phyloP scores from a whole-genome alignment of 2,329 filamentous ascomycete species.

The Cordyceps cicadae region DNA sequence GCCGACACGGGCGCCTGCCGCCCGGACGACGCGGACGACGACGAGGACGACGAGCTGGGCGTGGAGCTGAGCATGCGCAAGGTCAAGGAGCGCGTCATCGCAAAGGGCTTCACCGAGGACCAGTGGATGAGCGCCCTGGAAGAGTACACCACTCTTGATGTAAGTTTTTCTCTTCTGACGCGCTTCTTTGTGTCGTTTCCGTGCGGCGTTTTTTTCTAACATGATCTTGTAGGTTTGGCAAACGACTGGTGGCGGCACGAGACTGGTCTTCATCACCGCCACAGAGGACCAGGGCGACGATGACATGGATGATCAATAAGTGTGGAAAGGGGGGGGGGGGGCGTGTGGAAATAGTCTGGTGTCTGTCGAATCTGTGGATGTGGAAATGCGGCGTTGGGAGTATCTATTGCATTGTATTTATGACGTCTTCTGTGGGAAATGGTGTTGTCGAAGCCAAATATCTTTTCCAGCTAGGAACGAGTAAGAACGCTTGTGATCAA shows the following conservation, averaged over 20 bases:
- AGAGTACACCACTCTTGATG: slow-evolving; percentile 81
- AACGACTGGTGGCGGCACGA: slow-evolving; percentile 61
- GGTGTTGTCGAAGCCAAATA: neutral
- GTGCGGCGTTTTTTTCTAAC: neutral
- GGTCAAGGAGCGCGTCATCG: slow-evolving; percentile 84
- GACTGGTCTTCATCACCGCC: slow-evolving; percentile 62
- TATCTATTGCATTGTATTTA: neutral
- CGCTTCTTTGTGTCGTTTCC: neutral
- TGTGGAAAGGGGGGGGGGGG: neutral
- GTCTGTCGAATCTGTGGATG: neutral
- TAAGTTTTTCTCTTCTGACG: slow-evolving; percentile 46
- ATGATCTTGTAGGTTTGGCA: slow-evolving; percentile 59
- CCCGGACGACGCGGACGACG: slow-evolving; percentile 46
- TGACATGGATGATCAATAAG: slow-evolving; percentile 33
- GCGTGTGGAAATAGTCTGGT: neutral
- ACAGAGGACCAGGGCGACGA: slow-evolving; percentile 41
- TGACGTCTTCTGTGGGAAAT: neutral
- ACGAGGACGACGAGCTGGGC: slow-evolving; percentile 41
- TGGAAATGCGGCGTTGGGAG: slow-evolving; percentile 22
- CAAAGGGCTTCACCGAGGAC: slow-evolving; percentile 93
- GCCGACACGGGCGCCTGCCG: slow-evolving; percentile 80
- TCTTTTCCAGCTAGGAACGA: neutral
- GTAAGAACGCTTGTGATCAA: neutral
- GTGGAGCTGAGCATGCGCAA: slow-evolving; percentile 76
- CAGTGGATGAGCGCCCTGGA: slow-evolving; percentile 81